Percentiles rank a stretch among this genome's conserved stretches.
These are phyloP conservation scores for Bacidia gigantensis DNA, from an alignment of 495 filamentous ascomycete genomes.

Conservation along the genomic window DNA sequence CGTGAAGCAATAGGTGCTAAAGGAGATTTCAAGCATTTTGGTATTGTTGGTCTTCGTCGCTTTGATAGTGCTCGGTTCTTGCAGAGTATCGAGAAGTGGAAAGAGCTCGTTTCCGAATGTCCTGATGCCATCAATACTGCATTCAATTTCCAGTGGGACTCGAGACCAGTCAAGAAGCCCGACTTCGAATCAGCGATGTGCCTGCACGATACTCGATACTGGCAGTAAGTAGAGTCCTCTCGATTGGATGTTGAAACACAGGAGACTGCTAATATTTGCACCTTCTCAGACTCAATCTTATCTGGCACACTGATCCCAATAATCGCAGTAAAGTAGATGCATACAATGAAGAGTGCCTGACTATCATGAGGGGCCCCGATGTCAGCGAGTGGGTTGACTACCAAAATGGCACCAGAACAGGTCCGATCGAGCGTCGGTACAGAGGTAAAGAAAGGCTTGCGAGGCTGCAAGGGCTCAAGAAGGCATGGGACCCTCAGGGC, in stretches of 20 bases:
- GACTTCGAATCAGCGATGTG: conserved; percentile 15
- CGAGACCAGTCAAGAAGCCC: conserved; percentile 9
- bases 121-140: conserved; percentile 15
- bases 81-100: conserved; percentile 12
- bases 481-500: conserved; percentile 10
- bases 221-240: conserved; percentile 5
- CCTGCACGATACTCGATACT: conserved; percentile 15
- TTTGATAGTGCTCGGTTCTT: conserved; percentile 13
- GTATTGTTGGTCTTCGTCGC: conserved; percentile 13
- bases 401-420: conserved; percentile 12
- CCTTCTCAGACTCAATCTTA: conserved; percentile 12
- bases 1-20: conserved; percentile 13
- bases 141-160: conserved; percentile 18
- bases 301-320: conserved; percentile 13
- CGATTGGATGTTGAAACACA: neutral
- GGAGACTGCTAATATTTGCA: neutral
- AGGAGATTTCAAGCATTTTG: conserved; percentile 17
- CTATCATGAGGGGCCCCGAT: conserved; percentile 14
- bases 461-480: conserved; percentile 6
- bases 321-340: conserved; percentile 10
- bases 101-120: conserved; percentile 15
- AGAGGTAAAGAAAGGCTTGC: conserved; percentile 8
- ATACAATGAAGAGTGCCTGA: conserved; percentile 13
- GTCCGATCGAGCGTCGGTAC: conserved; percentile 15
- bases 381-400: conserved; percentile 13